phyloP scores from a whole-genome alignment of 2,329 filamentous ascomycete species.

The Zymoseptoria crescenta region DNA sequence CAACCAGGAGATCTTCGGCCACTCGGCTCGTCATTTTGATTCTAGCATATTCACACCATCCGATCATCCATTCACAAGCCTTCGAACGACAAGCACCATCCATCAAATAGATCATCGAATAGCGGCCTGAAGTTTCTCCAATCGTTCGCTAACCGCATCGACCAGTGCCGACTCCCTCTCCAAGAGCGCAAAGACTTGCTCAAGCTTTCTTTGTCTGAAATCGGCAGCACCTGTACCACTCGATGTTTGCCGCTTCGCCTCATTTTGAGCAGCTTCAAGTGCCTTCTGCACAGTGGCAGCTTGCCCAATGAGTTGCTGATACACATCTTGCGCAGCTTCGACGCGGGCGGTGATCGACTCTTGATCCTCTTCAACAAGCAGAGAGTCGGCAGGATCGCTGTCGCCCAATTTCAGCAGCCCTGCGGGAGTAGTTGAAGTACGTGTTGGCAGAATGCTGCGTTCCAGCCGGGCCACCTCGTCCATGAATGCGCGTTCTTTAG shows the following conservation, averaged over 20 bases:
- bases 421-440: constrained; percentile 11
- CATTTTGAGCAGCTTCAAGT: constrained; percentile 23
- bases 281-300: constrained; percentile 23
- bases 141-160: constrained; percentile 55
- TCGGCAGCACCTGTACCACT: constrained; percentile 47
- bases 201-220: constrained; percentile 55
- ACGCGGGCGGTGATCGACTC: constrained; percentile 17
- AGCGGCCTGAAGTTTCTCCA: constrained; percentile 47
- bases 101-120: neutral
- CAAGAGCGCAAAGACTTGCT: constrained; percentile 55
- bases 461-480: constrained; percentile 46
- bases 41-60: neutral
- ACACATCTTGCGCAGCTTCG: constrained; percentile 21
- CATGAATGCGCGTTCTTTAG: constrained; percentile 54
- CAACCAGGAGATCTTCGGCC: neutral
- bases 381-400: constrained; percentile 10
- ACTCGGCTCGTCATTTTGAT: neutral
- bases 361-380: constrained; percentile 2
- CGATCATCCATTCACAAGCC: neutral
- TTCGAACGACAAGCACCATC: neutral
- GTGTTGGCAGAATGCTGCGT: constrained; percentile 18
- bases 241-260: constrained; percentile 31
- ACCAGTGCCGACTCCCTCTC: constrained; percentile 61
- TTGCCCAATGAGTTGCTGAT: constrained; percentile 22
- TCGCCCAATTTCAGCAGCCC: constrained; percentile 27